A percentile compares a stretch with the other conserved stretches of the same genome.
These are phyloP conservation scores for Suillus placidus DNA, from an alignment of 768 basidiomycete genomes.

Conservation along the genomic window DNA sequence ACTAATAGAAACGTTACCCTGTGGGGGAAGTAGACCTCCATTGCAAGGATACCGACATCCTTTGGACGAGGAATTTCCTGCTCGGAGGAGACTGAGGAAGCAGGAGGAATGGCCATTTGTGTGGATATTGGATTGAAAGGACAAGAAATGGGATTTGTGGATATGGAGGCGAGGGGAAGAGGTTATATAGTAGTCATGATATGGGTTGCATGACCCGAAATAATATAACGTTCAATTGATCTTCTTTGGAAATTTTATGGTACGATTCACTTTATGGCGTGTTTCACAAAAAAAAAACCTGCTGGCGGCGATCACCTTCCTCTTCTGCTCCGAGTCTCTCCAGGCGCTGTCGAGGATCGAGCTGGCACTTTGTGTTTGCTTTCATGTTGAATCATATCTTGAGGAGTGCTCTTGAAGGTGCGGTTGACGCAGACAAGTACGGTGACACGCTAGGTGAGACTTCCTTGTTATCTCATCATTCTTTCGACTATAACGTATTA, in stretches of 20 bases:
- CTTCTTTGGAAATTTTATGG: constrained; percentile 27
- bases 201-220: constrained; percentile 8
- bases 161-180: neutral
- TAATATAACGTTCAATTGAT: constrained; percentile 28
- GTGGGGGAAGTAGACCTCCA: constrained; percentile 95
- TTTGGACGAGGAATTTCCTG: constrained; percentile 60
- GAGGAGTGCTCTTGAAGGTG: neutral
- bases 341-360: neutral
- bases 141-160: neutral
- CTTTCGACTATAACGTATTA: neutral
- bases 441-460: neutral
- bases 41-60: constrained; percentile 92
- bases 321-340: neutral
- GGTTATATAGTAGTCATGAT: constrained; percentile 30
- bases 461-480: neutral
- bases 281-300: constrained; percentile 25
- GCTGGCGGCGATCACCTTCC: neutral
- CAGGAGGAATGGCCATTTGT: constrained; percentile 30
- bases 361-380: neutral
- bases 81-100: constrained; percentile 14
- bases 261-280: constrained; percentile 35
- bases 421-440: neutral
- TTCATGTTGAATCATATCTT: neutral
- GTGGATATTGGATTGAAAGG: neutral
- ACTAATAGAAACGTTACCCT: constrained; percentile 49